Percentiles rank a stretch among this genome's conserved stretches.
phyloP scores from a whole-genome alignment of 495 filamentous ascomycete genomes.

The Aspergillus bertholletiae region DNA sequence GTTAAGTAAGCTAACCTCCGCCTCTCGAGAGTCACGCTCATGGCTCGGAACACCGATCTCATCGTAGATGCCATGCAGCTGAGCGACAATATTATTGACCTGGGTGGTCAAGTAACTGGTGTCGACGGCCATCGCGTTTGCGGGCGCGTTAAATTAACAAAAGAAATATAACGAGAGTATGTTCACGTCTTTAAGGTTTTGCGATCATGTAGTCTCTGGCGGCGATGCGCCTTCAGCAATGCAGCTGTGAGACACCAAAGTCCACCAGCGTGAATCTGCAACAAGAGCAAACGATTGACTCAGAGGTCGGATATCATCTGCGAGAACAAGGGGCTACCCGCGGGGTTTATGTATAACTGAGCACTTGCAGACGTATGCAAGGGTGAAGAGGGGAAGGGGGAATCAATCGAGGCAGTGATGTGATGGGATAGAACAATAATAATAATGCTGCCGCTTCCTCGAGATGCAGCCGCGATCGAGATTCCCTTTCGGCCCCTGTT shows the following conservation, averaged over 20 bases:
- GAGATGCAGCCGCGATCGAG: slow-evolving; percentile 9
- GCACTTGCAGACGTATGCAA: slow-evolving; percentile 19
- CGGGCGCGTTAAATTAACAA: slow-evolving; percentile 14
- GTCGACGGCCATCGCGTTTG: slow-evolving; percentile 71
- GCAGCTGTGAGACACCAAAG: slow-evolving; percentile 15
- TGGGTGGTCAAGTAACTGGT: slow-evolving; percentile 88
- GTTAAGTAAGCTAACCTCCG: slow-evolving; percentile 59
- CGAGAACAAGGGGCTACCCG: slow-evolving; percentile 14
- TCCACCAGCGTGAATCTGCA: slow-evolving; percentile 10
- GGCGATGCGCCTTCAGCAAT: slow-evolving; percentile 17
- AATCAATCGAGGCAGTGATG: background rate
- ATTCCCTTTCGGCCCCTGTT: slow-evolving; percentile 10
- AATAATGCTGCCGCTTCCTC: background rate
- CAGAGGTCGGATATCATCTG: slow-evolving; percentile 15
- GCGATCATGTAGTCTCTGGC: slow-evolving; percentile 16
- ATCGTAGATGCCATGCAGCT: slow-evolving; percentile 91
- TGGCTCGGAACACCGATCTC: slow-evolving; percentile 89
- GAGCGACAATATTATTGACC: slow-evolving; percentile 84
- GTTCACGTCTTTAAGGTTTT: background rate
- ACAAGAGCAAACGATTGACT: slow-evolving; percentile 17
- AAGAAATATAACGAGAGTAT: slow-evolving; percentile 13
- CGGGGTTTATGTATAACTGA: slow-evolving; percentile 17
- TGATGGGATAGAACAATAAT: slow-evolving; percentile 10
- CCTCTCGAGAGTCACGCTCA: slow-evolving; percentile 84
- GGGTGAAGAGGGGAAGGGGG: slow-evolving; percentile 8